phyloP scores from a whole-genome alignment of 345 rosid species.

The Sapria himalayana region DNA sequence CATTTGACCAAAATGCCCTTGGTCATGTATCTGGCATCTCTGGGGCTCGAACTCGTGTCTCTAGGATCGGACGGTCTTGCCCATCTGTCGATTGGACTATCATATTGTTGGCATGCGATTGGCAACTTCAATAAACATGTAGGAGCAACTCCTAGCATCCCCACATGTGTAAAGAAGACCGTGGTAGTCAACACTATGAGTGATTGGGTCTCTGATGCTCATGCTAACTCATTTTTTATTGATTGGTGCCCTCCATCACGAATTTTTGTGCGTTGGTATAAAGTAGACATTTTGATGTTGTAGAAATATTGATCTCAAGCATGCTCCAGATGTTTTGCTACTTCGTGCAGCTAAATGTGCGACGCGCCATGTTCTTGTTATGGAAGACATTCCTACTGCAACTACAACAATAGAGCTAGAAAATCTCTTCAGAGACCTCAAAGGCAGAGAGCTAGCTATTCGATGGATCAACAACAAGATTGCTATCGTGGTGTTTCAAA shows the following conservation, averaged over 20 bases:
- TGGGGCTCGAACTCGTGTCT: too few species aligned
- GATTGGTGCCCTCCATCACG: not conserved
- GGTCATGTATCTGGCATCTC: too few species aligned
- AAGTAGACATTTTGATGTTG: not conserved
- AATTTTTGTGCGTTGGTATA: not conserved
- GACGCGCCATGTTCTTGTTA: constrained; percentile 64
- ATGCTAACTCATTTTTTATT: not conserved
- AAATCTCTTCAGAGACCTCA: constrained; percentile 42
- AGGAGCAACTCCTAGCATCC: too few species aligned
- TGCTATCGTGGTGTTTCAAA: constrained; percentile 73
- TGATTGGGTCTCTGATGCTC: not conserved
- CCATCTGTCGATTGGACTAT: too few species aligned
- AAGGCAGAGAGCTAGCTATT: constrained; percentile 35
- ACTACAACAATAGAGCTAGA: constrained; percentile 67
- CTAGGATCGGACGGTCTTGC: too few species aligned
- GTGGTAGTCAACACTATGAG: too few species aligned
- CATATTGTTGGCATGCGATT: too few species aligned
- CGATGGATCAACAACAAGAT: constrained; percentile 84
- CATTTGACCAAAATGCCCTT: too few species aligned
- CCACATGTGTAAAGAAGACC: too few species aligned
- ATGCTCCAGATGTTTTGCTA: constrained; percentile 1
- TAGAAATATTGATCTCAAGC: not conserved
- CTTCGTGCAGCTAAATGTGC: constrained; percentile 51
- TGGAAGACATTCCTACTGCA: constrained; percentile 52
- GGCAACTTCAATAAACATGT: too few species aligned